phyloP scores from a whole-genome alignment of 768 basidiomycete genomes.

The Xerocomus potaroensis region DNA sequence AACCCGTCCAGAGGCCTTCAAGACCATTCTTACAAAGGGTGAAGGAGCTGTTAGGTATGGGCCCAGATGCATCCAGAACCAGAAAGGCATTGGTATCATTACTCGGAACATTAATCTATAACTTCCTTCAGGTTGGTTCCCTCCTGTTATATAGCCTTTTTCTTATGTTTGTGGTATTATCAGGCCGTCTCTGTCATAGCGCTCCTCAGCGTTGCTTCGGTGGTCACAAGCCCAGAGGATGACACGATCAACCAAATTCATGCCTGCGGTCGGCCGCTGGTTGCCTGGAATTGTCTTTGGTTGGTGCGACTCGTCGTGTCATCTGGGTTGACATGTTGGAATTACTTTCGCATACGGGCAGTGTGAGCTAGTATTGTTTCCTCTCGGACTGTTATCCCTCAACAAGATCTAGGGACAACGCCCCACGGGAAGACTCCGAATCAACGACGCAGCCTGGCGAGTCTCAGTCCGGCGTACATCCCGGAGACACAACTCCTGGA shows the following conservation, averaged over 20 bases:
- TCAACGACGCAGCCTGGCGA: slow-evolving; percentile 25
- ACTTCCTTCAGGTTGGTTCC: slow-evolving; percentile 47
- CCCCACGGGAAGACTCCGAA: slow-evolving; percentile 28
- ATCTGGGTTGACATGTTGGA: slow-evolving; percentile 51
- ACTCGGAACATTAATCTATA: slow-evolving; percentile 47
- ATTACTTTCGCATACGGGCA: slow-evolving; percentile 38
- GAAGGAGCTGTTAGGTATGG: slow-evolving; percentile 48
- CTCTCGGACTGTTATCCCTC: slow-evolving; percentile 2
- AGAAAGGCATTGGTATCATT: slow-evolving; percentile 53
- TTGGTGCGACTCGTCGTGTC: slow-evolving; percentile 49
- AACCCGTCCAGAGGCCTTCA: slow-evolving; percentile 6
- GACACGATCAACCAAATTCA: slow-evolving; percentile 48
- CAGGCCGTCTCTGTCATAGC: slow-evolving; percentile 52
- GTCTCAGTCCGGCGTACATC: slow-evolving; percentile 4
- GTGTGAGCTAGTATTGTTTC: slow-evolving; percentile 19
- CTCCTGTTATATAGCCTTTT: not conserved
- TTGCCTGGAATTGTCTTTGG: slow-evolving; percentile 67
- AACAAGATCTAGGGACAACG: slow-evolving; percentile 18
- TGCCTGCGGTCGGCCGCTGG: slow-evolving; percentile 62
- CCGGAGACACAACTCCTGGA: slow-evolving; percentile 14
- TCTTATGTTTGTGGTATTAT: slow-evolving; percentile 2
- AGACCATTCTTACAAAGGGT: slow-evolving; percentile 21
- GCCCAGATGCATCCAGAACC: slow-evolving; percentile 45
- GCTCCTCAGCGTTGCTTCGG: slow-evolving; percentile 45
- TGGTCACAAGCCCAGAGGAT: slow-evolving; percentile 42